Base-by-base conservation (phyloP, 306 rosid species). In the Cucumis melo region DNA sequence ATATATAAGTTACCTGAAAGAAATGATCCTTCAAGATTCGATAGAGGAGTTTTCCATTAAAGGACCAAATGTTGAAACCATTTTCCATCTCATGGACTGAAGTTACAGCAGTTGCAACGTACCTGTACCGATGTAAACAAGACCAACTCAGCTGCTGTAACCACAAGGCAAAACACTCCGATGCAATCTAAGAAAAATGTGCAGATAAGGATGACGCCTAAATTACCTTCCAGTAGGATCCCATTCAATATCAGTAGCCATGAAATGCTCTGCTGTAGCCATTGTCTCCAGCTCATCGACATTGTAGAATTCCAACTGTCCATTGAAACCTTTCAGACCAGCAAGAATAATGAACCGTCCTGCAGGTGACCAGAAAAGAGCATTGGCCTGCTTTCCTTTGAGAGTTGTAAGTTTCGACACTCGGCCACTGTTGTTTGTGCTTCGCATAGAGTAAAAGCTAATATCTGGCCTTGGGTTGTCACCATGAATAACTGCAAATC, bases 71-170 rank as follows among this genome's bases (percentile, higher is more conserved):
- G 81, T 88, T 89, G 84, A 89, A 93, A 53, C 98, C 98, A 77
- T 93, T 91, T 84, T 93, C 98, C 98, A 93, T 93, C 86, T 93
- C 98, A 71, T 89, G 98, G 70, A 91, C 98, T 4, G 96, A 89
- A 44, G 98, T 93, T 65, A 91, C 97, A 51, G 97, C 79, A 78
- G 93, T 93, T 77, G 97, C 98, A 77, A 88, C 97, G 75, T 89
- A 91, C 85, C 98, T 91, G 78, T 17, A 63, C 3, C 79, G 59
- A 67, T 17, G 67, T 19, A 72, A 24, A 70, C 50, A 39, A 38
- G 17, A 65, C 73, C 73, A 39, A 17, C 50, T 65, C 73, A 38
- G 24, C 27, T 3, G 53, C 24, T 7, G 4, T n/a, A 64, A 34
- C 44, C 48, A 36, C 42, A 8, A 34, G 4, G 39, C 14, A 38